Evolutionary conservation across 2,329 filamentous ascomycete genomes (phyloP), one percentile per base, ranked within the genome.

Genomic region (Pseudogymnoascus sp.): DNA sequence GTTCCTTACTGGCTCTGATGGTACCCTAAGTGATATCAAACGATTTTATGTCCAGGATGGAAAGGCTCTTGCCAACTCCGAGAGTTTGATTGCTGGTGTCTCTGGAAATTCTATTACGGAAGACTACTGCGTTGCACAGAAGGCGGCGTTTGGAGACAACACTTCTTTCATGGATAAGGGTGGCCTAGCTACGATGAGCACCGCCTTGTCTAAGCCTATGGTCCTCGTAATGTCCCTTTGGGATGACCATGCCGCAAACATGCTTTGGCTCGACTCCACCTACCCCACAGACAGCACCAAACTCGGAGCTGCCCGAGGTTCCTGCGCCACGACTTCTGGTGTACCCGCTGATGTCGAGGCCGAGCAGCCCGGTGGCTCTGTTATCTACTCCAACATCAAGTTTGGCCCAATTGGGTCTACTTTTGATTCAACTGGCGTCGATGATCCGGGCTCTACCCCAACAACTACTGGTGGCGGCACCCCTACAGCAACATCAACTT

Each of bases 21-120:
- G 74, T 65, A 79, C 77, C 55, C 81, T 88, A 58, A 77, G 75
- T 60, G 80, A 85, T 72, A 86, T 88, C 72, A 81, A 80, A 68
- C 83, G 86, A 68, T 79, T 86, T 73, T 88, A 88, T 72, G 79
- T 86, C 62, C 86, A 88, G 75, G 75, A 83, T 72, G 83, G 82
- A 66, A 76, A 76, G 36, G 78, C 85, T 64, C 82, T 87, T 67
- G 71, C 74, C 68, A 86, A 87, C 75, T 75, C 77, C 13, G 61
- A 75, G 64, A 77, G 75, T 60, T 72, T 68, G 67, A 71, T 80
- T 64, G 60, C 69, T 8, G 75, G 76, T 12, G 69, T 69, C 59
- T 45, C 73, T 1, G 76, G 77, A 63, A 80, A 76, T 73, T 73
- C 73, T 59, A 79, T 89, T 75, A 87, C 82, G 62, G 72, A 78